Evolutionary conservation across 2,329 filamentous ascomycete species (phyloP), one percentile per base, ranked within the genome.

Genomic region (Pyrenochaeta sp.): DNA sequence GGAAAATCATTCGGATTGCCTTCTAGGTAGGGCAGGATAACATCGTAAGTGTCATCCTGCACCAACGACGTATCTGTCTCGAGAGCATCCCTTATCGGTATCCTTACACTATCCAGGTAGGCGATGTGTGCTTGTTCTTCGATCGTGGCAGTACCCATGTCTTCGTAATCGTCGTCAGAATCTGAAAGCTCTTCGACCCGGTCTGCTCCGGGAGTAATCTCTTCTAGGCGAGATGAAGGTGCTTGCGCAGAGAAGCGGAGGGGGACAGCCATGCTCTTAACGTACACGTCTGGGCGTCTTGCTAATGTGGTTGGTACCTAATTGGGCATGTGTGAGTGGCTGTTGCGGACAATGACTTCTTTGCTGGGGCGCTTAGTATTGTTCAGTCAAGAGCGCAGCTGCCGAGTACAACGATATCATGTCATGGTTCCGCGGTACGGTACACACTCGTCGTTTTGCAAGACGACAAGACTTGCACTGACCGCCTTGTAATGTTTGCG

Each of bases 11-110:
- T 81, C 48, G 82, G 81, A 42, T 80, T 83, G n/a, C 80, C 79
- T 34, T 81, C 79, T 15, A 96, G 82, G 64, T 88, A 90, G 0
- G 90, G 89, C 30, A 93, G 78, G 68, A 91, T 91, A 69, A 86
- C 84, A 37, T 86, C 78, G 53, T 92, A 81, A 0, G 91, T 94
- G 54, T 86, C 81, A 57, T 90, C 84, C 77, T 96, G 92, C 28
- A 86, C 74, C 49, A 78, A 73, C 1, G 90, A 92, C 25, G 91
- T 91, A 58, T 86, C 81, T 4, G 93, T 95, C 48, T 80, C 74
- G 50, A 93, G 82, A 15, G 71, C 63, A 72, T 96, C 93, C 54
- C 80, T 82, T 65, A 96, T 86, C 19, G 82, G 82, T 12, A 91
- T 64, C 15, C 63, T 65, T n/a, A 77, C 56, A 39, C 68, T 71